Base-by-base conservation (phyloP, 768 basidiomycete genomes). In the Psilocybe subaeruginosa region DNA sequence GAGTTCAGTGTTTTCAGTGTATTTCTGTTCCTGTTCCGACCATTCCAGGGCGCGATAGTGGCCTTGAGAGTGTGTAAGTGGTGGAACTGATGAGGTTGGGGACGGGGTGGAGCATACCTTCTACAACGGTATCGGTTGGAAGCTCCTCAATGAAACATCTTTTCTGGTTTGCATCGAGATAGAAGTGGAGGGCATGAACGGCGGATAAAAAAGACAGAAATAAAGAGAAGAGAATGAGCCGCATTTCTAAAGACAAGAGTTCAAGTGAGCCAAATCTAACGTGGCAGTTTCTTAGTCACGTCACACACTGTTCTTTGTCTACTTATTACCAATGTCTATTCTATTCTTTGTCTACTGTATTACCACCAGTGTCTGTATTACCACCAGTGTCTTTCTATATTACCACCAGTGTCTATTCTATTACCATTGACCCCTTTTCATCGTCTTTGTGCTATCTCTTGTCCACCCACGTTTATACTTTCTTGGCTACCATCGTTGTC, bases 61-160 rank as follows among this genome's bases (percentile, higher is more conserved):
- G 3, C 96, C 97, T 97, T 63, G 39, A 60, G 56, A 47, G 62
- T 12, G 55, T 14, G 16, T 48, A 14, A 56, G 14, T 55, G 17
- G n/a, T 48, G 8, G 52, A 12, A n/a, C 16, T 45, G 14, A 23
- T 39, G 45, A n/a, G 33, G 29, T 7, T 49, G 7, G 16, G 19
- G 2, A 41, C 63, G 35, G 35, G 14, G 41, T 29, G 31, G 23
- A 17, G n/a, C 81, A 62, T 68, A 92, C 96, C 94, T 81, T 97
- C 93, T 39, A 97, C 93, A 30, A 95, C 89, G n/a, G 95, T 98
- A 74, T 97, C 91, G 2, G 88, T 87, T 11, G 97, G 97, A 17
- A 99, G 79, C 73, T 99, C 97, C 72, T 99, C 97, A 60, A 99
- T 85, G 77, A 99, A 99, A 74, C 97, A 99, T 51, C 92, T 85